Conservation (phyloP, 192 early-diverging fungal genomes). For the Anaeromyces robustus region DNA sequence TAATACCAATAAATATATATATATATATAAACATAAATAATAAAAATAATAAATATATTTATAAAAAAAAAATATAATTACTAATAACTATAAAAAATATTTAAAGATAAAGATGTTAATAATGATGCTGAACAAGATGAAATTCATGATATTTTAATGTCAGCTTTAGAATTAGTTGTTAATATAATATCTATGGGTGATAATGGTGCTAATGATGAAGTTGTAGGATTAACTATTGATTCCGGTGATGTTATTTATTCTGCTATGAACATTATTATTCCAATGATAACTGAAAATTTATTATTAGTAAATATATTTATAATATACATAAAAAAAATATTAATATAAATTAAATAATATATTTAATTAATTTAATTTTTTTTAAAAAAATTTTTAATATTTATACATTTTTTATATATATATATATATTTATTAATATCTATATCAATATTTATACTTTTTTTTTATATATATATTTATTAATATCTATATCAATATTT, state of each 20-base stretch:
- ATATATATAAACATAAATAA: no score
- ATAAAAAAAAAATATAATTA: no score
- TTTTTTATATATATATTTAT: neutral
- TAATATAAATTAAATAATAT: no score
- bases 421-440: no score
- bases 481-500: neutral
- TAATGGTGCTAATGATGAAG: neutral
- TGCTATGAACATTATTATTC: constrained; percentile 51
- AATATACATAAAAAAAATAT: no score
- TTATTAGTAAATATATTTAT: constrained; percentile 24
- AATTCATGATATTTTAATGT: neutral
- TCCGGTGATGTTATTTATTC: constrained; percentile 51
- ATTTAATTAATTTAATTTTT: no score
- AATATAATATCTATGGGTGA: neutral
- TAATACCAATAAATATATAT: no score
- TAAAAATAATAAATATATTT: no score
- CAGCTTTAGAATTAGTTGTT: neutral
- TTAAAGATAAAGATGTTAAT: neutral
- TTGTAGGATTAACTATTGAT: neutral
- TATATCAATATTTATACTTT: no score
- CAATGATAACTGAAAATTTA: constrained; percentile 55
- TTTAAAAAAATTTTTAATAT: no score
- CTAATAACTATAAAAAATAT: no score
- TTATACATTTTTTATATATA: no score
- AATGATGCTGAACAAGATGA: neutral